Percentiles rank a stretch among this genome's conserved stretches.
Evolutionary conservation across 176 grass and related monocot genomes (phyloP).

Genomic region (Triticum timopheevii): DNA sequence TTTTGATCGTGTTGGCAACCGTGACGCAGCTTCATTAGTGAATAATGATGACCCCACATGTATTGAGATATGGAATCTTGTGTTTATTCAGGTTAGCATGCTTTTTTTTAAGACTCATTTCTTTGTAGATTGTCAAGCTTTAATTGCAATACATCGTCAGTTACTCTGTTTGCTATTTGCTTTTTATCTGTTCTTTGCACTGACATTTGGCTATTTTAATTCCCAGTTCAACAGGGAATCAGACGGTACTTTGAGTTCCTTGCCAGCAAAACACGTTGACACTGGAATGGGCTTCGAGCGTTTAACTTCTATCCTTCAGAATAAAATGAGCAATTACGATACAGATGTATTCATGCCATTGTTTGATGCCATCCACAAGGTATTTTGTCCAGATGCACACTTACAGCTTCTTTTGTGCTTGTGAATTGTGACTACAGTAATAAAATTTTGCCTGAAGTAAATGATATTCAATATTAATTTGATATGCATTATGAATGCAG

Average conservation of each 20-base stretch:
- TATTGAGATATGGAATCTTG: constrained; percentile 97
- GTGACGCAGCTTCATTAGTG: constrained; percentile 78
- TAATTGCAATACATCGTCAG: neutral
- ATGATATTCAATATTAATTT: constrained; percentile 24
- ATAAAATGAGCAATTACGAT: constrained; percentile 98
- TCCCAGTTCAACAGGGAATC: constrained; percentile 74
- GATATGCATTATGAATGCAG: constrained; percentile 34
- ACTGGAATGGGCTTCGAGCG: constrained; percentile 88
- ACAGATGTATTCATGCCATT: constrained; percentile 79
- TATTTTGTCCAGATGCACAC: constrained; percentile 20
- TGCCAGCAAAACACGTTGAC: constrained; percentile 93
- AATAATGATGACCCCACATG: constrained; percentile 97
- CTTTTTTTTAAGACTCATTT: neutral
- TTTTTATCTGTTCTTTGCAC: neutral
- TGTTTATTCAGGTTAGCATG: constrained; percentile 84
- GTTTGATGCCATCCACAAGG: constrained; percentile 82
- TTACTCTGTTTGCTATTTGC: neutral
- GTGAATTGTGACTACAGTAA: neutral
- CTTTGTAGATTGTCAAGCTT: neutral
- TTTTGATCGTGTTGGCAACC: constrained; percentile 74
- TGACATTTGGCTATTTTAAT: constrained; percentile 7
- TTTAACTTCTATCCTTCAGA: constrained; percentile 85
- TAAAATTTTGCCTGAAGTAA: neutral
- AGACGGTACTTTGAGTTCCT: constrained; percentile 63
- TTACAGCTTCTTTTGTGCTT: constrained; percentile 24